Conservation (phyloP, 441 rosid genomes). For the Flueggea neowawraea region DNA sequence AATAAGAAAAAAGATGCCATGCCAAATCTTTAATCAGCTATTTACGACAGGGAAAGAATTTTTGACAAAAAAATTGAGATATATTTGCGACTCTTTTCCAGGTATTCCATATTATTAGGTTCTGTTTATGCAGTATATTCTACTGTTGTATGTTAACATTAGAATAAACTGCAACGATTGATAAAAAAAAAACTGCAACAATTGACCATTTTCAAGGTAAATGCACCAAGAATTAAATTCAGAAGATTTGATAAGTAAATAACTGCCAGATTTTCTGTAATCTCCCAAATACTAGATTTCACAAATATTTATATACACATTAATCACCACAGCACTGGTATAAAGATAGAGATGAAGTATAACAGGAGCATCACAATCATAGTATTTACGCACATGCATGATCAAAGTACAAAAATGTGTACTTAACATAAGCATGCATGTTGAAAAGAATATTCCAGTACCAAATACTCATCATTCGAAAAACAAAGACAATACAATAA, state of each 20-base stretch:
- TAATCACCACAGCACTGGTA: not conserved
- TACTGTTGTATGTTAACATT: too few relatives aligned
- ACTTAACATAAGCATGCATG: too few relatives aligned
- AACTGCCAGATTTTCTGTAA: not conserved
- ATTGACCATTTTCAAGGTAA: not conserved
- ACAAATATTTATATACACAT: not conserved
- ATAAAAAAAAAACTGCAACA: not conserved
- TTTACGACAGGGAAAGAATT: too few relatives aligned
- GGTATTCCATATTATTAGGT: too few relatives aligned
- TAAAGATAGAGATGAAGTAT: too few relatives aligned
- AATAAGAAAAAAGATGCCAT: too few relatives aligned
- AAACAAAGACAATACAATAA: not conserved
- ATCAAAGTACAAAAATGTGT: slow-evolving; percentile 3
- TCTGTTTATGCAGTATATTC: too few relatives aligned
- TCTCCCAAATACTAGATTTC: not conserved
- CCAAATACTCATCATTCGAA: not conserved
- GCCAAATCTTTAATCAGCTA: too few relatives aligned
- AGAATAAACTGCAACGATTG: not conserved
- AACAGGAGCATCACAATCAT: not conserved
- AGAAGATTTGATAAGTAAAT: not conserved
- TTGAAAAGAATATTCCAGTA: not conserved
- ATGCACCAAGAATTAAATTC: not conserved
- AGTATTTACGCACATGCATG: not conserved
- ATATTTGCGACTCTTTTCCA: too few relatives aligned
- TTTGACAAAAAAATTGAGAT: too few relatives aligned